Evolutionary conservation across 768 basidiomycete species (phyloP).

Genomic region (Suillus placidus): DNA sequence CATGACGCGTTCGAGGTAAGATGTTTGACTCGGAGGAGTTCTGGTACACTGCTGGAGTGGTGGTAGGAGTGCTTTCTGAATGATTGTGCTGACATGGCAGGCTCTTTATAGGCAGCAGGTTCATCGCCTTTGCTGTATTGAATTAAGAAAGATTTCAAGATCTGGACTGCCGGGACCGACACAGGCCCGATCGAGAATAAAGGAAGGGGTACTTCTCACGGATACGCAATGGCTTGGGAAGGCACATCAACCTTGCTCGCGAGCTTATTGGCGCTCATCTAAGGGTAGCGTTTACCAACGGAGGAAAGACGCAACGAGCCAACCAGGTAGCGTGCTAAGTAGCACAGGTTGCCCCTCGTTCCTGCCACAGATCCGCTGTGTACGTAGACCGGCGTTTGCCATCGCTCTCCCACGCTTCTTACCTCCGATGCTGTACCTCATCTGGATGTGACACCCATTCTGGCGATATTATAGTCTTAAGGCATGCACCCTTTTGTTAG

Average conservation of each 20-base stretch:
- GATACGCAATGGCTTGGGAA: slow-evolving; percentile 17
- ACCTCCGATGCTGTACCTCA: slow-evolving; percentile 8
- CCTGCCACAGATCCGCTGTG: slow-evolving; percentile 18
- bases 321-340: slow-evolving; percentile 2
- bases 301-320: neutral
- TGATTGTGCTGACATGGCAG: neutral
- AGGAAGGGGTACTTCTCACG: slow-evolving; percentile 22
- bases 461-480: neutral
- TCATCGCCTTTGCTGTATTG: slow-evolving; percentile 33
- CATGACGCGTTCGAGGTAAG: slow-evolving; percentile 22
- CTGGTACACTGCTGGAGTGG: neutral
- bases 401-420: neutral
- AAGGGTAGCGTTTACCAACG: neutral
- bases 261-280: slow-evolving; percentile 15
- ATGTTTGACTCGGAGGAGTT: slow-evolving; percentile 7
- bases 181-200: slow-evolving; percentile 25
- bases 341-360: slow-evolving; percentile 22
- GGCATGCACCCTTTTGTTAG: neutral
- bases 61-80: slow-evolving; percentile 11
- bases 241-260: slow-evolving; percentile 14
- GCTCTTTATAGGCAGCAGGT: slow-evolving; percentile 30
- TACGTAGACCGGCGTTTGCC: slow-evolving; percentile 16
- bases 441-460: neutral
- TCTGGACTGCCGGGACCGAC: slow-evolving; percentile 33
- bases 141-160: slow-evolving; percentile 16